Evolutionary conservation across 176 grass and related monocot species (phyloP).

Genomic region (Typha latifolia): DNA sequence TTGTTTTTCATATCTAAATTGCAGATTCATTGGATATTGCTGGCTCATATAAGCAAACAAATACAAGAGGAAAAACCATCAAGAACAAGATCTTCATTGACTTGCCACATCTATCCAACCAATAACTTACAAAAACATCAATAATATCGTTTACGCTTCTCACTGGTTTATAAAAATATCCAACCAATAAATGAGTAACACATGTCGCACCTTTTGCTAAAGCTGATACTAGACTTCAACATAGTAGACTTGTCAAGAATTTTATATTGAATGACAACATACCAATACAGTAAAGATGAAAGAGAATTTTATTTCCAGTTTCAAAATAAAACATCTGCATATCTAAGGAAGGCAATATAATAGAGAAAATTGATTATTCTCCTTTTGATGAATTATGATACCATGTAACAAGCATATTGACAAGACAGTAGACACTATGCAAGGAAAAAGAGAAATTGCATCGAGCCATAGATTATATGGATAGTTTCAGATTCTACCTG

Average conservation of each 20-base stretch:
- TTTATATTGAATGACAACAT: background rate
- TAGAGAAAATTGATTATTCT: background rate
- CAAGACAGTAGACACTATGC: background rate
- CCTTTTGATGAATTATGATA: background rate
- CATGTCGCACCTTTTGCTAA: background rate
- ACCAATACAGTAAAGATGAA: background rate
- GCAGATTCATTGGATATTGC: no score
- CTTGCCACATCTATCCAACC: no score
- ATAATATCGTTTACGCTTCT: background rate
- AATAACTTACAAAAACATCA: background rate
- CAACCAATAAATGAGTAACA: background rate
- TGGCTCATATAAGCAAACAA: no score
- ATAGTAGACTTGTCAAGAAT: background rate
- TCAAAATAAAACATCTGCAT: no score
- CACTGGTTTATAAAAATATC: background rate
- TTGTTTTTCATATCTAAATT: no score
- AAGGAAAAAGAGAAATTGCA: background rate
- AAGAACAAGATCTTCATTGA: no score
- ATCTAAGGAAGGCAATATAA: background rate
- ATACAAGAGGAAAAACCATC: no score
- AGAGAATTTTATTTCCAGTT: background rate
- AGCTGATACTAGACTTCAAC: background rate
- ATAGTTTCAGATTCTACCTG: constrained; percentile 42
- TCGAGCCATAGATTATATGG: background rate
- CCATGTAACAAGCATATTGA: background rate